phyloP scores from a whole-genome alignment of 2,329 filamentous ascomycete genomes.

The Diaporthe vexans region DNA sequence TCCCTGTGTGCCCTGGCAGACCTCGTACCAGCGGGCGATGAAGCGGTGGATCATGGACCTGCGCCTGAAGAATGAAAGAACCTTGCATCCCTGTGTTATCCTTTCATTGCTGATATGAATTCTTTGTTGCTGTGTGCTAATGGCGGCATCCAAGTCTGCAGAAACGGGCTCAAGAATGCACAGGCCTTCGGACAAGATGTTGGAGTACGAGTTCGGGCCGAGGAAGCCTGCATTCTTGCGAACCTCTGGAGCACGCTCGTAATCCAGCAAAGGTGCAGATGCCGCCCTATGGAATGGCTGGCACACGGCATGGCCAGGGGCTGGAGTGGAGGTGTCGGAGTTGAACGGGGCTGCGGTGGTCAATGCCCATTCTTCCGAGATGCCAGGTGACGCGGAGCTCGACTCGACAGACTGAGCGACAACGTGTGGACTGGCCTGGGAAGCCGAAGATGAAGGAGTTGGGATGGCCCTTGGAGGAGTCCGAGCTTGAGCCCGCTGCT shows the following conservation, averaged over 20 bases:
- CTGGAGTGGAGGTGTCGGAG: slow-evolving; percentile 29
- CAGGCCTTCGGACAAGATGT: slow-evolving; percentile 51
- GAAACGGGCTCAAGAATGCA: slow-evolving; percentile 47
- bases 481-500: slow-evolving; percentile 21
- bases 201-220: slow-evolving; percentile 50
- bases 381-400: slow-evolving; percentile 16
- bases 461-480: slow-evolving; percentile 36
- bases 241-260: slow-evolving; percentile 42
- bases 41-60: slow-evolving; percentile 49
- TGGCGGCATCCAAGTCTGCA: slow-evolving; percentile 45
- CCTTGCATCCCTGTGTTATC: slow-evolving; percentile 49
- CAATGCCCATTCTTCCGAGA: background rate
- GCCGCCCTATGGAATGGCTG: slow-evolving; percentile 47
- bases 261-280: slow-evolving; percentile 49
- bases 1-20: slow-evolving; percentile 47
- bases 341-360: slow-evolving; percentile 18
- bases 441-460: slow-evolving; percentile 46
- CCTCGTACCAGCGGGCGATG: slow-evolving; percentile 48
- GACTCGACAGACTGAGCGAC: slow-evolving; percentile 46
- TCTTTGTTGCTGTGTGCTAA: slow-evolving; percentile 43
- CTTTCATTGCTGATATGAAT: slow-evolving; percentile 49
- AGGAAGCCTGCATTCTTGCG: slow-evolving; percentile 49
- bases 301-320: slow-evolving; percentile 43
- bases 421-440: slow-evolving; percentile 42
- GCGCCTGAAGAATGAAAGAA: slow-evolving; percentile 51